Evolutionary conservation across 768 basidiomycete genomes (phyloP), one percentile per base, ranked within the genome.

Genomic region (Cystoderma amianthinum): DNA sequence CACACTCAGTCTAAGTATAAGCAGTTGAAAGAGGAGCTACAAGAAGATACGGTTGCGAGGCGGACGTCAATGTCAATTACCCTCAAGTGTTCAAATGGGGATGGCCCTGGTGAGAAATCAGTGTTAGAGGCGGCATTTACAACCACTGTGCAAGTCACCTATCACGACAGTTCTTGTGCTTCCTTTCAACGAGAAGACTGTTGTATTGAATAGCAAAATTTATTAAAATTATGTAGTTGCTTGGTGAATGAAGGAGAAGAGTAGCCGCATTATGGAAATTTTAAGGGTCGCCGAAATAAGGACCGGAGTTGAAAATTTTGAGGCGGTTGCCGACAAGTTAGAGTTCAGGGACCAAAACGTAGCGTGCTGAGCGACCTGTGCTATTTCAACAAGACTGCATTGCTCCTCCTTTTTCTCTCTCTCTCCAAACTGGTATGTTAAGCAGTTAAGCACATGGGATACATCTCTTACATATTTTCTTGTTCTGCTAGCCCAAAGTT

Each of bases 271-370:
- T n/a, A n/a, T n/a, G n/a, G 58, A 47, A 52, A 54, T 60, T 58
- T 59, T 53, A 50, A 60, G 56, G 57, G 54, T 49, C 42, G 35
- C 25, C 41, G 37, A 48, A 9, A 36, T 48, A 57, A 55, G 59
- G 60, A 64, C 67, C 69, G 69, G 69, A 68, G 65, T 69, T 68
- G 64, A 65, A 71, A 71, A 61, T 53, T 64, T 69, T 64, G 61
- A 65, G 67, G 68, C 46, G 62, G 56, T 67, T 71, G 69, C 69
- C 69, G 69, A 59, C 55, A 55, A n/a, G 50, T 64, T 67, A 59
- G 58, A 63, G 59, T 58, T 69, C 67, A 69, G 64, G 69, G 66
- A 66, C 63, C 62, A 59, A 58, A 60, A 57, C 58, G 53, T 59
- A 62, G 62, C 60, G 62, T 55, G 59, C 57, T 61, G 60, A 54